Evolutionary conservation across 805 yeast species (phyloP), one percentile per base, ranked within the genome.

Genomic region (Hanseniaspora lindneri): DNA sequence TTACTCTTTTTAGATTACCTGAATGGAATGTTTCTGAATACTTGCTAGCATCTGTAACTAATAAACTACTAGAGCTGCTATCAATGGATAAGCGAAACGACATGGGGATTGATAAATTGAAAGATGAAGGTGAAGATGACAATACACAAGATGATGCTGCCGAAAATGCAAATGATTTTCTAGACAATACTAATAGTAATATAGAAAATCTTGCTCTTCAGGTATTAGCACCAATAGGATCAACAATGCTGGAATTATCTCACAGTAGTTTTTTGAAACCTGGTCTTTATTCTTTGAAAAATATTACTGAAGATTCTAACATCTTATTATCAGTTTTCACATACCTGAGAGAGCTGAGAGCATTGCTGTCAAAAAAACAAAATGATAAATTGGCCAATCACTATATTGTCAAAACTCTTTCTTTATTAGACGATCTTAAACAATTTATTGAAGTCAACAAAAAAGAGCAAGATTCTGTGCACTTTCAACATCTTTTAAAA

Each of bases 181-280:
- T 66, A 30, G 54, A 60, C 2, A 58, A 55, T 41, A 64, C 70
- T 1, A 66, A 61, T 30, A 58, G 69, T 2, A 51, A 58, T 11
- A 63, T 72, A 6, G 82, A 77, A 51, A 65, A 77, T 0, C 69
- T 69, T 52, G 67, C 75, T 3, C 59, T 83, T 44, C 88, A 82
- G 48, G 55, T 77, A 53, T 61, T 77, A n/a, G 87, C 89, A 0
- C 50, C 64, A 13, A 72, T 80, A 23, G 87, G 83, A 0, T 68
- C 73, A 2, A 67, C 65, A 33, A 68, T 80, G 42, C 56, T 73
- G 20, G 60, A 62, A 4, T 53, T 39, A 19, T 61, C 2, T 57
- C 54, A 39, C 51, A 55, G 19, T 41, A 30, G 4, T 4, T 13
- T 1, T 10, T 9, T 14, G 4, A 27, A 25, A 6, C 25, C 16